Base-by-base conservation (phyloP, 495 filamentous ascomycete species). In the Aspergillus nanangensis region DNA sequence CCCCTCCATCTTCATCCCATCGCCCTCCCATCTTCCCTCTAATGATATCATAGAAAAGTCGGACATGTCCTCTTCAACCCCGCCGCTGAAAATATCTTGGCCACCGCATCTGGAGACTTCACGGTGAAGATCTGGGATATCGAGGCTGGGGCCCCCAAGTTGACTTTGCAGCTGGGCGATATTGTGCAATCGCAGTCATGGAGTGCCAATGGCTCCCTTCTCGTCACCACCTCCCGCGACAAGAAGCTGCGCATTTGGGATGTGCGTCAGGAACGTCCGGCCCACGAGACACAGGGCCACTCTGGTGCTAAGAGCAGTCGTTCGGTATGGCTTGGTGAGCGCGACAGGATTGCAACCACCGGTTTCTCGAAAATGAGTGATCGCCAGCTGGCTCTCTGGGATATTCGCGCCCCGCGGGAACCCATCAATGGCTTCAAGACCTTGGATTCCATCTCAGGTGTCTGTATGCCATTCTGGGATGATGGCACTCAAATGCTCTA, bases 401-500 rank as follows among this genome's bases (percentile, higher is more conserved):
- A 98, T 74, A 81, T 92, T 35, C 84, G 89, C 48, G 79, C 81
- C 35, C 83, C 83, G 23, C 68, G 66, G 15, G 84, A 91, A 51
- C 93, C 93, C 14, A 82, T 96, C 55, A 90, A 87, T 23, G 90
- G 89, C 3, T 96, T 95, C 67, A 80, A 80, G 57, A 83, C 81
- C 36, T 73, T 98, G 37, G 94, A 97, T 64, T 89, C 88, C 20
- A 95, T 95, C 51, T 96, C 92, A 14, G 94, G 94, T 56, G 90
- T 98, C 36, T 95, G 88, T 75, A 97, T 98, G 89, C 93, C 93
- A 5, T 98, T 98, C 80, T 98, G 93, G 93, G 93, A 98, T 63
- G 94, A 97, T 40, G 86, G 89, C 27, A 95, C 88, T 7, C 87
- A 88, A 64, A 91, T 87, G 50, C 71, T 98, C 55, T 98, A 96